Base-by-base conservation (phyloP, 2,329 filamentous ascomycete species). In the Cephalotrichum gorgonifer region DNA sequence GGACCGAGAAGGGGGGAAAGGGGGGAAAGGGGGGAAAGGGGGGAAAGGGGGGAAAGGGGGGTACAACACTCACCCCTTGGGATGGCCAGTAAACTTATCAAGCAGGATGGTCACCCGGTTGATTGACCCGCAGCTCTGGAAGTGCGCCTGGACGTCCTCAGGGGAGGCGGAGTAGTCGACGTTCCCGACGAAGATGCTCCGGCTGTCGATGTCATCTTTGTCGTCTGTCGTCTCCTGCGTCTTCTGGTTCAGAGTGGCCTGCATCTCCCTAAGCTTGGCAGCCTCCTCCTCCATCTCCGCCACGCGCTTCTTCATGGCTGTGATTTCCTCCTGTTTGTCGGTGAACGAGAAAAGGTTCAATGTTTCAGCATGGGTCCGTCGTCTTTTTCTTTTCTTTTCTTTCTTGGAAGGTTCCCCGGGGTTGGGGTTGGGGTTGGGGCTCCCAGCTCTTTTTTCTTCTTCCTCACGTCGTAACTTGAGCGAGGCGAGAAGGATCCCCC, bases 1-100 rank as follows among this genome's bases (percentile, higher is more conserved):
- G 9, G n/a, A 31, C 17, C 9, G 11, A 11, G 43, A 48, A 2
- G 15, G 11, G 43, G n/a, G 28, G 20, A 30, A 33, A 14, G n/a
- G 17, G 15, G n/a, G 42, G 42, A 31, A 28, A n/a, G 35, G 17
- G 11, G 12, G 20, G 23, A 14, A 48, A 25, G 25, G 15, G 25
- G 35, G 46, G 26, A 42, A n/a, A 48, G 27, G 20, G 22, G 31
- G 35, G 22, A 23, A 28, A 30, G 4, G 7, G 39, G 20, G 7
- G 23, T 50, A 31, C 11, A 35, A 43, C 30, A 60, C 84, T 68
- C 74, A 95, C 90, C 93, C 93, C 75, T 98, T 98, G n/a, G 93
- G 93, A 74, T 97, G 90, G 55, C 93, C 93, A 11, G 90, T 95
- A 63, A 96, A 97, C 73, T 98, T 98, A 72, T 98, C 93, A 58